A percentile compares a stretch with the other conserved stretches of the same genome.
Conservation (phyloP, 306 rosid species). For the Vicia villosa region DNA sequence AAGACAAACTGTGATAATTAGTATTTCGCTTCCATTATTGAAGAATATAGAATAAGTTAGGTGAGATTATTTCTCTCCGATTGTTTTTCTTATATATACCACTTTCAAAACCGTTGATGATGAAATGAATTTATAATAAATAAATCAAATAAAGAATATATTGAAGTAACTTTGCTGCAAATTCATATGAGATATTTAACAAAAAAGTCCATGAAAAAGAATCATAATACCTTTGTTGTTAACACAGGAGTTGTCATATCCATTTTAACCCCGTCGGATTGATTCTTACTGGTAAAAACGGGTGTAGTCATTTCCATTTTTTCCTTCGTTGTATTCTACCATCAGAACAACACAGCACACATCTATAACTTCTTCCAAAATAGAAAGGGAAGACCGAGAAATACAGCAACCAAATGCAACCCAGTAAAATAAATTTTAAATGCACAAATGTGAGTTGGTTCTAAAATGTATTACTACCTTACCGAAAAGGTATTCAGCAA, state of each 20-base stretch:
- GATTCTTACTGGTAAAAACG: slow-evolving; percentile 69
- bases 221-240: slow-evolving; percentile 67
- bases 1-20: slow-evolving; percentile 23
- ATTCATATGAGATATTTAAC: slow-evolving; percentile 17
- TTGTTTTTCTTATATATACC: too few species aligned
- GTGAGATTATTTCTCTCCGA: slow-evolving; percentile 21
- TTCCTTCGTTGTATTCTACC: slow-evolving; percentile 69
- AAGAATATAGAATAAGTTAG: slow-evolving; percentile 1
- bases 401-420: slow-evolving; percentile 21
- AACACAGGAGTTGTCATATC: slow-evolving; percentile 93
- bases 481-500: slow-evolving; percentile 94
- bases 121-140: slow-evolving; percentile 7
- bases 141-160: slow-evolving; percentile 19
- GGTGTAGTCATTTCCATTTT: slow-evolving; percentile 98
- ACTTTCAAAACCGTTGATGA: neutral
- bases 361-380: slow-evolving; percentile 18
- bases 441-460: slow-evolving; percentile 10
- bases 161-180: neutral
- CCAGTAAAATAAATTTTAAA: slow-evolving; percentile 2
- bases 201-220: slow-evolving; percentile 30
- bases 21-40: slow-evolving; percentile 10
- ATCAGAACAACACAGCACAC: slow-evolving; percentile 34
- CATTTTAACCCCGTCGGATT: slow-evolving; percentile 78
- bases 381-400: slow-evolving; percentile 22
- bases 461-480: slow-evolving; percentile 62